phyloP scores from a whole-genome alignment of 2,329 filamentous ascomycete genomes.

The Incumbomyces delicatus region DNA sequence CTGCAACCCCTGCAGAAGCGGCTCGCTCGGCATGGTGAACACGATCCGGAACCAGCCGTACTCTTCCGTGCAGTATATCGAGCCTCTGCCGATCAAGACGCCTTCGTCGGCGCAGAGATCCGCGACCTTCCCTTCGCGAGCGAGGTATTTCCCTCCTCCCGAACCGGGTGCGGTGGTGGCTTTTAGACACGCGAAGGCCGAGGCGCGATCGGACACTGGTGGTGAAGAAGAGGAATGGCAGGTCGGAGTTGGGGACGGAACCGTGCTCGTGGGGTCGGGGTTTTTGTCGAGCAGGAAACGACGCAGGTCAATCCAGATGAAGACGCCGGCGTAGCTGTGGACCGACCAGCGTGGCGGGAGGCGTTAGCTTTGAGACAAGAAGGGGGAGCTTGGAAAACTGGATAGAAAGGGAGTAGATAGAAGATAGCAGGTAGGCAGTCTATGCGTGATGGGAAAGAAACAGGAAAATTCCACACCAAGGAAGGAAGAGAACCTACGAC shows the following conservation, averaged over 20 bases:
- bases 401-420: too few species aligned
- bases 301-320: conserved; percentile 16
- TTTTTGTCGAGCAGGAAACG: conserved; percentile 8
- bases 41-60: conserved; percentile 15
- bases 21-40: conserved; percentile 14
- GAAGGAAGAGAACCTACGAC: background rate
- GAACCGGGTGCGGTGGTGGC: background rate
- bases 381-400: too few species aligned
- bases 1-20: conserved; percentile 13
- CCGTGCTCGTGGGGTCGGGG: too few species aligned
- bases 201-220: conserved; percentile 7
- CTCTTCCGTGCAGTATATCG: conserved; percentile 12
- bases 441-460: too few species aligned
- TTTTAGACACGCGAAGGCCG: conserved; percentile 13
- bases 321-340: conserved; percentile 13
- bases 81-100: conserved; percentile 15
- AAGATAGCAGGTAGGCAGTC: too few species aligned
- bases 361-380: background rate
- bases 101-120: conserved; percentile 4
- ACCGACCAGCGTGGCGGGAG: background rate
- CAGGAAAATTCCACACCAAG: too few species aligned
- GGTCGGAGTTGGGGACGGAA: too few species aligned
- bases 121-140: background rate
- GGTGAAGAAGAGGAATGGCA: too few species aligned
- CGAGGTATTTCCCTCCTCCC: background rate